phyloP scores from a whole-genome alignment of 805 yeast species.

The Debaryomyces hansenii region DNA sequence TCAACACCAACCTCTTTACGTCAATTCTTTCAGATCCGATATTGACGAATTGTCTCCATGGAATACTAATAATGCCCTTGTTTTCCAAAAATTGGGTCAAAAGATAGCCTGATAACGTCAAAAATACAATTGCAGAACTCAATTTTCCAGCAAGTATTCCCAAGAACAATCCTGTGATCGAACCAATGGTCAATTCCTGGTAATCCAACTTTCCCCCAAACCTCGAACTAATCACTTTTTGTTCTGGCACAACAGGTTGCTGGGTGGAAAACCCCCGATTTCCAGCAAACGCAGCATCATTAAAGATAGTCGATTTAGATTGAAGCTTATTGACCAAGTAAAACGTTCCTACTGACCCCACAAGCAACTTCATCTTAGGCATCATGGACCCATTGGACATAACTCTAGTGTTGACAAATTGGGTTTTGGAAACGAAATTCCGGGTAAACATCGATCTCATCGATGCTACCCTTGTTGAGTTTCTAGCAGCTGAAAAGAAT shows the following conservation, averaged over 20 bases:
- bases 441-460: background rate
- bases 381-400: background rate
- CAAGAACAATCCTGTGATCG: conserved; percentile 56
- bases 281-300: conserved; percentile 1
- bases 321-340: conserved; percentile 2
- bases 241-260: background rate
- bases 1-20: conserved; percentile 50
- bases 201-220: conserved; percentile 54
- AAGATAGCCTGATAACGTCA: conserved; percentile 46
- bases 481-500: background rate
- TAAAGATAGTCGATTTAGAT: conserved; percentile 1
- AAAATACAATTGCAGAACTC: conserved; percentile 50
- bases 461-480: background rate
- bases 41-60: conserved; percentile 37
- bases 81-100: conserved; percentile 55
- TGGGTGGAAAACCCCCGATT: background rate
- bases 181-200: conserved; percentile 62
- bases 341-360: conserved; percentile 2
- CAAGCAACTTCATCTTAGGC: conserved; percentile 2
- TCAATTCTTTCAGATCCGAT: conserved; percentile 41
- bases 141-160: conserved; percentile 66
- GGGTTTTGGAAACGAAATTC: background rate
- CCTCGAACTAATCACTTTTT: conserved; percentile 12
- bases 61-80: conserved; percentile 51
- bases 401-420: background rate